A percentile compares a stretch with the other conserved stretches of the same genome.
phyloP scores from a whole-genome alignment of 257 asterid species.

The Cinchona pubescens region DNA sequence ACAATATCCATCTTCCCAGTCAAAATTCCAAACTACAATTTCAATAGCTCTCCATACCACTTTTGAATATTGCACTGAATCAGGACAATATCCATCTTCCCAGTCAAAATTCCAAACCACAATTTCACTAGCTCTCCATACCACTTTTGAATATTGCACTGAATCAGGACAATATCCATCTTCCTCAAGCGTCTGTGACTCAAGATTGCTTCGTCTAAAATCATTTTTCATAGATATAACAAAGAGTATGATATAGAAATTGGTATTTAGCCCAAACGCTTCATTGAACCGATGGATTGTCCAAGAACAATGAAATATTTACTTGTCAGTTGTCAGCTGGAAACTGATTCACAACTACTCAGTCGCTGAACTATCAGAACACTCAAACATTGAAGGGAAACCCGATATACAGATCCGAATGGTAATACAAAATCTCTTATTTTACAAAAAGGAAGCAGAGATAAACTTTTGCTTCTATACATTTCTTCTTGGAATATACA shows the following conservation, averaged over 20 bases:
- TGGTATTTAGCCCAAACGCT: not conserved
- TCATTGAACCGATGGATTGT: not conserved
- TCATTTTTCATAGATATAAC: too few species aligned
- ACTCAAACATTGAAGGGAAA: not conserved
- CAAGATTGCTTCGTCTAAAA: too few species aligned
- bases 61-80: not conserved
- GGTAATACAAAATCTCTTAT: too few species aligned
- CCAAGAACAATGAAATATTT: not conserved
- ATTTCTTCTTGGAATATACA: not conserved
- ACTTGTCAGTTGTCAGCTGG: not conserved
- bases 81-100: not conserved
- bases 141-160: not conserved
- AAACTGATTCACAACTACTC: not conserved
- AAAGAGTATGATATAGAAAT: not conserved
- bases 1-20: not conserved
- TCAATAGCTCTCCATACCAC: too few species aligned
- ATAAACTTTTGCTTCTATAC: not conserved
- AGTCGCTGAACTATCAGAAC: not conserved
- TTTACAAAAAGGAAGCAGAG: not conserved
- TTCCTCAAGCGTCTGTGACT: not conserved
- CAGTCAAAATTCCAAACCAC: too few species aligned
- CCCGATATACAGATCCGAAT: too few species aligned
- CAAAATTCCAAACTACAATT: too few species aligned
- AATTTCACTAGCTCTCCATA: too few species aligned
- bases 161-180: not conserved